These are phyloP conservation scores for Botryotinia narcissicola DNA, from an alignment of 2,329 filamentous ascomycete species.

Conservation along the genomic window DNA sequence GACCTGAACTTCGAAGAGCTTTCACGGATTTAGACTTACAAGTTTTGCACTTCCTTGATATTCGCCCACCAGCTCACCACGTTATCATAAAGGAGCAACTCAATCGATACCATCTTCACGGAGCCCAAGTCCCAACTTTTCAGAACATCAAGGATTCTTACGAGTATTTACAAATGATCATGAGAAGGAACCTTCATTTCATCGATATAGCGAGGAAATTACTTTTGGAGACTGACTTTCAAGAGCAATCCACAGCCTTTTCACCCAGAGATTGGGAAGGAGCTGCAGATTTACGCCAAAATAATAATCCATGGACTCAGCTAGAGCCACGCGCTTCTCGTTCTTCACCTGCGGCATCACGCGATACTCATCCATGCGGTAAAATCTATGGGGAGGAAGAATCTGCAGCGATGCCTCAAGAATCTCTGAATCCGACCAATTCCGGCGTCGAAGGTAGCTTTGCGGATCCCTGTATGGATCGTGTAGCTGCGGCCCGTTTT, in stretches of 20 bases:
- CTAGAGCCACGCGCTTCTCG: neutral
- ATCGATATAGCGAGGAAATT: neutral
- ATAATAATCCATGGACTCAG: neutral
- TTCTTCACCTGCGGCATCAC: slow-evolving; percentile 1
- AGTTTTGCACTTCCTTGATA: slow-evolving; percentile 17
- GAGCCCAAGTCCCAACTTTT: slow-evolving; percentile 1
- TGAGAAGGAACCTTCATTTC: slow-evolving; percentile 24
- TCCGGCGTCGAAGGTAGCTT: neutral
- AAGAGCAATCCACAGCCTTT: neutral
- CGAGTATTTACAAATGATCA: slow-evolving; percentile 19
- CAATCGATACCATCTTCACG: neutral
- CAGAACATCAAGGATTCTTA: slow-evolving; percentile 15
- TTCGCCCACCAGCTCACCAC: neutral
- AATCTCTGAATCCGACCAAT: neutral
- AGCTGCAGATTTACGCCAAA: neutral
- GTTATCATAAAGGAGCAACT: slow-evolving; percentile 4
- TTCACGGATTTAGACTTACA: slow-evolving; percentile 19
- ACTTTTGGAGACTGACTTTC: neutral
- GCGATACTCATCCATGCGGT: slow-evolving; percentile 14
- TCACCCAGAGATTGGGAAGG: neutral
- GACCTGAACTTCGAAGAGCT: slow-evolving; percentile 1
- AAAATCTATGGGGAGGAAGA: slow-evolving; percentile 19
- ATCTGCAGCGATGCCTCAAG: neutral
- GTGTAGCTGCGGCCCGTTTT: neutral
- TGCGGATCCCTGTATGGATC: neutral